Evolutionary conservation across 306 rosid genomes (phyloP), one percentile per base, ranked within the genome.

Genomic region (Rosa lucieae): DNA sequence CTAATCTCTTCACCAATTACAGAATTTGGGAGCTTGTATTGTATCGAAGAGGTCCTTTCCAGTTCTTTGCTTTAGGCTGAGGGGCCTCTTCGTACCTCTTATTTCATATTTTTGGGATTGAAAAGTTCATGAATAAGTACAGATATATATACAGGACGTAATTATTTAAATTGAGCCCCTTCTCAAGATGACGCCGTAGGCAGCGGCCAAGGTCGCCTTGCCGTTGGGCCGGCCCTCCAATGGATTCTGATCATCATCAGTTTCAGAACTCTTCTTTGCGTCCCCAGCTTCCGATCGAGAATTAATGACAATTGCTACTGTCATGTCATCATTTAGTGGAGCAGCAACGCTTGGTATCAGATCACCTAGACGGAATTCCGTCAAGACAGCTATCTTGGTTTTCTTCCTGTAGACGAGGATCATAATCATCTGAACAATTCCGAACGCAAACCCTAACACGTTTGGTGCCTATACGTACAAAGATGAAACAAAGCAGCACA

Each of bases 381-480:
- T 83, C 75, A 66, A 70, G 4, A 10, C 32, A 0, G 29, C 67
- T 40, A 81, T 73, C 49, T 65, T 83, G 63, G 51, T 8, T 11
- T 80, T 70, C 61, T 75, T 82, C 20, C 69, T 63, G 86, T 82
- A 87, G 20, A 82, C 40, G 0, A 77, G 18, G 77, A 84, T 82
- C 65, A 84, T 12, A 3, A 82, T 70, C 84, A 87, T 84, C 81
- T 87, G 88, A 1, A 74, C 81, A 3, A 73, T 78, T 39, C 88
- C 90, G 5, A 87, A 78, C 13, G 18, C 5, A 39, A 82, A 84
- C 14, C 88, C 88, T 6, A 84, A 73, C 3, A 82, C 40, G 77
- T 84, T 87, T 77, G 90, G 90, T 39, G 85, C 63, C 90, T 87
- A 8, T 32, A 63, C 43, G 32, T 63, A 63, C 20, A 59, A 13